phyloP scores from a whole-genome alignment of 2,329 filamentous ascomycete species.

The Anthostomella pinea region DNA sequence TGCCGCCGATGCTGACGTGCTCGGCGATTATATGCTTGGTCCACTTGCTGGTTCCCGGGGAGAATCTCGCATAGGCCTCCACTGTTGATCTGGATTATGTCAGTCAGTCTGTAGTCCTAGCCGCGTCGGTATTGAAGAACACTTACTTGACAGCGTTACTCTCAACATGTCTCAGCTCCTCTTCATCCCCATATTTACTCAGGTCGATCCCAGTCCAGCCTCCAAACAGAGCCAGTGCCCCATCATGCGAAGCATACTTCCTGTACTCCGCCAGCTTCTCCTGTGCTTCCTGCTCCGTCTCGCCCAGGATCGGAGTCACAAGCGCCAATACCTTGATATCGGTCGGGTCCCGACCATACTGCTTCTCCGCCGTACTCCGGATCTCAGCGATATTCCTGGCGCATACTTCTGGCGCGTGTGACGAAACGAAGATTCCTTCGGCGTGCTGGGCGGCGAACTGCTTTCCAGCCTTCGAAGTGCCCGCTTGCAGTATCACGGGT shows the following conservation, averaged over 20 bases:
- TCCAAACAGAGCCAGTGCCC: slow-evolving; percentile 67
- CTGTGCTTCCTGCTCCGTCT: slow-evolving; percentile 63
- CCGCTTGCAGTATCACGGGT: slow-evolving; percentile 67
- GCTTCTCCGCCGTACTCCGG: slow-evolving; percentile 48
- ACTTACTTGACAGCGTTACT: slow-evolving; percentile 40
- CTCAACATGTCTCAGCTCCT: slow-evolving; percentile 39
- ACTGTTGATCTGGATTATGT: slow-evolving; percentile 44
- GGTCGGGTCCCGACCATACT: slow-evolving; percentile 54
- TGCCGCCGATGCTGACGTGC: slow-evolving; percentile 65
- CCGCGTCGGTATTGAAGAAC: slow-evolving; percentile 8
- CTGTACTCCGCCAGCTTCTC: slow-evolving; percentile 61
- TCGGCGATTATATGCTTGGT: slow-evolving; percentile 69
- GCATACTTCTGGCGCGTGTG: slow-evolving; percentile 60
- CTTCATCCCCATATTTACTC: slow-evolving; percentile 36
- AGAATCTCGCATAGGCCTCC: slow-evolving; percentile 53
- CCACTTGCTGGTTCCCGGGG: slow-evolving; percentile 63
- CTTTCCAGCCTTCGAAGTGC: slow-evolving; percentile 64
- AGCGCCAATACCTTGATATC: slow-evolving; percentile 67
- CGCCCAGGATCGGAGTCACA: slow-evolving; percentile 62
- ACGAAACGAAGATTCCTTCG: slow-evolving; percentile 68
- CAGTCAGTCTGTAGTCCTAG: background rate
- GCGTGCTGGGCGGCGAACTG: slow-evolving; percentile 67
- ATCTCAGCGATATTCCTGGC: slow-evolving; percentile 62
- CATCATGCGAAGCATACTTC: slow-evolving; percentile 58
- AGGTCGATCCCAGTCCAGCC: slow-evolving; percentile 66